These are phyloP conservation scores for Aureobasidium subglaciale DNA, from an alignment of 2,329 filamentous ascomycete genomes.

Conservation along the genomic window DNA sequence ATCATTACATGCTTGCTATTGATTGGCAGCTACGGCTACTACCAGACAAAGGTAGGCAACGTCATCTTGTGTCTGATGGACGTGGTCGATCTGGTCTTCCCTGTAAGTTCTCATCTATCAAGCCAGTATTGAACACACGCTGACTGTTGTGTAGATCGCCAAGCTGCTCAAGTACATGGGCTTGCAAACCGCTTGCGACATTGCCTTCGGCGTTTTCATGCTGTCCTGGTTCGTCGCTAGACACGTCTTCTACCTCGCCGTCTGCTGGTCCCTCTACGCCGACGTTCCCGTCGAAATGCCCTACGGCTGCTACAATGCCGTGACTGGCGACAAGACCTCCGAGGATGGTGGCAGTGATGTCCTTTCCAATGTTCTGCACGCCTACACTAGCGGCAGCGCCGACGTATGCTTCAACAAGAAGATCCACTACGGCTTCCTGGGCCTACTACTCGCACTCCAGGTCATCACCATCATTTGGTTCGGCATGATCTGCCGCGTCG, in stretches of 20 bases:
- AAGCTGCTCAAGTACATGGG: conserved; percentile 91
- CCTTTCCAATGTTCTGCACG: conserved; percentile 59
- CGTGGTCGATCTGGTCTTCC: conserved; percentile 78
- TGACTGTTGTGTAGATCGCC: conserved; percentile 53
- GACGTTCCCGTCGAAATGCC: conserved; percentile 57
- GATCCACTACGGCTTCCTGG: conserved; percentile 71
- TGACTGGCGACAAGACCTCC: conserved; percentile 47
- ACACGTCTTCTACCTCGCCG: conserved; percentile 69
- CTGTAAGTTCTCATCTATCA: conserved; percentile 49
- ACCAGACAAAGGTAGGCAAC: conserved; percentile 80
- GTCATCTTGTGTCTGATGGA: conserved; percentile 91
- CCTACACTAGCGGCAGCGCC: conserved; percentile 61
- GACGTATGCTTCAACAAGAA: conserved; percentile 71
- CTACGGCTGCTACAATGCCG: conserved; percentile 62
- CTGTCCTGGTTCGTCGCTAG: conserved; percentile 75
- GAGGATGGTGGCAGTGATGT: conserved; percentile 41
- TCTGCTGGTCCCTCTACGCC: conserved; percentile 75
- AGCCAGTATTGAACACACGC: neutral
- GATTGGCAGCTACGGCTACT: conserved; percentile 74
- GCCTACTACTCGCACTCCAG: conserved; percentile 70
- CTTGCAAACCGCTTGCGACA: conserved; percentile 68
- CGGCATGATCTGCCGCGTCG: conserved; percentile 76
- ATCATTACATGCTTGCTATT: conserved; percentile 80
- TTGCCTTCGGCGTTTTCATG: conserved; percentile 79
- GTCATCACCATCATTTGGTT: conserved; percentile 82